Evolutionary conservation across 306 rosid species (phyloP), one percentile per base, ranked within the genome.

Genomic region (Fragaria ananassa): DNA sequence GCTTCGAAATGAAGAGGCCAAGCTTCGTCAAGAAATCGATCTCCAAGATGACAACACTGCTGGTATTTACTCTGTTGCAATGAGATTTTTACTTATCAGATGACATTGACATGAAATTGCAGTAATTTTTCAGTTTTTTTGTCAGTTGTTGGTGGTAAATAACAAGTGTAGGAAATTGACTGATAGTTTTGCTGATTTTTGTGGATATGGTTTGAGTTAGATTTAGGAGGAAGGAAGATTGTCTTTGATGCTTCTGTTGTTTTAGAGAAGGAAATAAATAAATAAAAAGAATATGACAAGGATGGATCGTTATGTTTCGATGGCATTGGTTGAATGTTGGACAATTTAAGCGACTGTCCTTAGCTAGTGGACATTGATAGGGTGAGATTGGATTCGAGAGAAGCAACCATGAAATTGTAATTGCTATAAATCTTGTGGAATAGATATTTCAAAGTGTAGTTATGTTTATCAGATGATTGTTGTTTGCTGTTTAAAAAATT

Each of bases 1-100:
- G 84, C 95, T 94, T 10, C 83, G 92, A 15, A 95, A 90, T 15
- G 98, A 92, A 82, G 98, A 95, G 80, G 96, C 91, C 0, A 88
- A 88, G 8, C 93, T 95, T 81, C 96, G 96, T 25, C 88, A 87
- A 8, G 88, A 90, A 80, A 89, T 95, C 51, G 97, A 95, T 71
- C 89, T 92, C 1, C 97, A 88, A 78, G 97, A 94, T 21, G 93
- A 90, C 56, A 81, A 82, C 76, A 89, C 92, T 1, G 92, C 96
- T 39, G 93, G 97, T 92, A 84, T 68, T 76, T 78, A 23, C 0
- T 45, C 25, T 68, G 2, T 42, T 46, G 64, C 8, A 2, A 8
- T 68, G n/a, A 7, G 2, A 41, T 74, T 74, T 9, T 71, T 2
- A 17, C 8, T 9, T 12, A 37, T 37, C 41, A 37, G 41, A 37